A percentile compares a stretch with the other conserved stretches of the same genome.
phyloP scores from a whole-genome alignment of 1,139 yeast genomes.

The Insectozyma bohioensis region DNA sequence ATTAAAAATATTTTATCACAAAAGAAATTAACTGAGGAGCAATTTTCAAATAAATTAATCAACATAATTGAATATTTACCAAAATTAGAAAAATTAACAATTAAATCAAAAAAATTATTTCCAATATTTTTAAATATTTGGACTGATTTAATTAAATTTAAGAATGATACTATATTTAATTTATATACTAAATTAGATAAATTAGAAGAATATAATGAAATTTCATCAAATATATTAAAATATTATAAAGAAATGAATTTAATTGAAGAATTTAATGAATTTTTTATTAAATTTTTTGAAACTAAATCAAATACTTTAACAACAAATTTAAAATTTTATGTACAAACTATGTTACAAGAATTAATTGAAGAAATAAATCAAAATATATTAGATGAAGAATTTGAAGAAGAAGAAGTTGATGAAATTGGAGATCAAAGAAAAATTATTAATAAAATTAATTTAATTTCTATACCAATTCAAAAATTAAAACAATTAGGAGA shows the following conservation, averaged over 20 bases:
- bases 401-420: slow-evolving; percentile 4
- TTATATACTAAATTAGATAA: slow-evolving; percentile 27
- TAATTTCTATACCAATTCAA: slow-evolving; percentile 18
- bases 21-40: slow-evolving; percentile 14
- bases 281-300: slow-evolving; percentile 16
- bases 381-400: slow-evolving; percentile 11
- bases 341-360: slow-evolving; percentile 27
- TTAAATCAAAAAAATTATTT: slow-evolving; percentile 19
- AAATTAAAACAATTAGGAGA: slow-evolving; percentile 32
- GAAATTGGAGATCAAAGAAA: slow-evolving; percentile 17
- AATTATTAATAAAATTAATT: slow-evolving; percentile 17
- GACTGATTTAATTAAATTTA: slow-evolving; percentile 23
- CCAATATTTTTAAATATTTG: slow-evolving; percentile 30
- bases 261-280: slow-evolving; percentile 16
- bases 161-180: slow-evolving; percentile 17
- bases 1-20: slow-evolving; percentile 18
- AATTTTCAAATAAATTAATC: slow-evolving; percentile 19
- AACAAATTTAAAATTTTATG: slow-evolving; percentile 22
- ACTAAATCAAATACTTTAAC: slow-evolving; percentile 17
- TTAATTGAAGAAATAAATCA: slow-evolving; percentile 12
- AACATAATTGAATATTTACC: slow-evolving; percentile 26
- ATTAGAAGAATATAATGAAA: slow-evolving; percentile 24
- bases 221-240: slow-evolving; percentile 25
- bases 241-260: slow-evolving; percentile 23
- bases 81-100: slow-evolving; percentile 22